Evolutionary conservation across 2,329 filamentous ascomycete species (phyloP).

Genomic region (Penicillium sp.): DNA sequence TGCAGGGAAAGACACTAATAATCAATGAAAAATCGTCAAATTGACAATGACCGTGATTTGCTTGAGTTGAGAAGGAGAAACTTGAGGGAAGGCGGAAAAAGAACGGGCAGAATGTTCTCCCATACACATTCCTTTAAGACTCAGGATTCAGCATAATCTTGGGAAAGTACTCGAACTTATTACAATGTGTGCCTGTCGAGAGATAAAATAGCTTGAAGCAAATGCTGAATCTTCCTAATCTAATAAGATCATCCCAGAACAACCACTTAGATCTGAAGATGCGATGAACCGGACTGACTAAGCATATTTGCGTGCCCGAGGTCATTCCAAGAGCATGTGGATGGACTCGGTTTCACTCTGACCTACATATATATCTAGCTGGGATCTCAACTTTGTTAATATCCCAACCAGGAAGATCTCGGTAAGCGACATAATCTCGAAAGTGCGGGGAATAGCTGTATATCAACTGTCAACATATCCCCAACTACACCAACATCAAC

Average conservation of each 20-base stretch:
- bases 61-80: not conserved
- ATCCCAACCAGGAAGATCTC: not conserved
- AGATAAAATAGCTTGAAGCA: too few relatives aligned
- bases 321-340: not conserved
- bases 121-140: not conserved
- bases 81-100: not conserved
- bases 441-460: not conserved
- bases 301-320: not conserved
- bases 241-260: not conserved
- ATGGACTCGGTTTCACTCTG: not conserved
- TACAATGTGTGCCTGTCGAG: not conserved
- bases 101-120: not conserved
- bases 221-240: not conserved
- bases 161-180: not conserved
- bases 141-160: not conserved
- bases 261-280: constrained; percentile 8
- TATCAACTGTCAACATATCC: not conserved
- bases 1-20: not conserved
- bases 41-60: not conserved
- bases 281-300: constrained; percentile 7
- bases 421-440: not conserved
- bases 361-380: not conserved
- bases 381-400: not conserved
- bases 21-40: not conserved
- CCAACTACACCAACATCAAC: not conserved